Base-by-base conservation (phyloP, 768 basidiomycete genomes). In the Boletus sensibilis region DNA sequence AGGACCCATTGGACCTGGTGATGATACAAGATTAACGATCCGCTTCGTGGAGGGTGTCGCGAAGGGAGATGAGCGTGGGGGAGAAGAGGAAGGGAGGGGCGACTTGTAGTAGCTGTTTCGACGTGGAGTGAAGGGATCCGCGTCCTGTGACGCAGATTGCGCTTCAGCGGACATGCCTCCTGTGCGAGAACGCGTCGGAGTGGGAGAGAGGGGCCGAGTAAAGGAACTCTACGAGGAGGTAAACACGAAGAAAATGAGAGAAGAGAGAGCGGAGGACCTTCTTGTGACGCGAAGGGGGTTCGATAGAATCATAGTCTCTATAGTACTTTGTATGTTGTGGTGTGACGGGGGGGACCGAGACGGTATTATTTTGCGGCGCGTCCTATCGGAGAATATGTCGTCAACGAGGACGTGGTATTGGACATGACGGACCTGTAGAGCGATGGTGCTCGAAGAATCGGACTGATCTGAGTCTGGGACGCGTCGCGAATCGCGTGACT, bases 11-110 rank as follows among this genome's bases (percentile, higher is more conserved):
- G 87, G 88, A 1, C 87, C 89, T 5, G 90, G 90, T 10, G 90
- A 91, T n/a, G 90, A 91, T 27, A 91, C 90, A n/a, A 86, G 71
- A 64, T 91, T 88, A 23, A 89, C 79, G 33, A 82, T 72, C 20
- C 78, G 80, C 57, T 79, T 79, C 50, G 74, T 70, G 57, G 70
- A 72, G 8, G 89, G 88, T 50, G 87, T 88, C 29, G 83, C 84
- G 14, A 80, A 70, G 14, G 88, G 88, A 16, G 89, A 86, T 21
- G 78, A 74, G 18, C 71, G 72, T 34, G 79, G 80, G 21, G 86
- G 82, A 9, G 87, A 89, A 40, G 87, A 86, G 14, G 82, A 77
- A 45, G 80, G 84, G 47, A 82, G 77, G 52, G 80, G 82, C 45
- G 79, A 81, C 55, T 72, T 76, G 58, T 75, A 68, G 69, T 72